phyloP scores from a whole-genome alignment of 2,329 filamentous ascomycete species.

The Pseudogymnoascus destructans region DNA sequence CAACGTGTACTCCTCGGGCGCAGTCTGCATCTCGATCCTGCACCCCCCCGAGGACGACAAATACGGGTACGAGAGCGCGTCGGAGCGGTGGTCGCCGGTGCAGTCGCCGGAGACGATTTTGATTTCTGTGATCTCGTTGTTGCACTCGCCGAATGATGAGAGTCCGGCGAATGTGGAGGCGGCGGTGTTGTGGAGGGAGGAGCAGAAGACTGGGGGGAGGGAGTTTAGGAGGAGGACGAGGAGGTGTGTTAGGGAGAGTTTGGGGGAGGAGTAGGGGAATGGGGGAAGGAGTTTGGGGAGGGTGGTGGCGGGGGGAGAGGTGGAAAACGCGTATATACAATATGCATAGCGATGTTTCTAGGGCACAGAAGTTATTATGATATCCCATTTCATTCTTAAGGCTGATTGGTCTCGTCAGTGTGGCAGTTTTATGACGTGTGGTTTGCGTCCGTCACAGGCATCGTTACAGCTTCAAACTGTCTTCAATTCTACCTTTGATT shows the following conservation, averaged over 20 bases:
- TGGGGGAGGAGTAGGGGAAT: slow-evolving; percentile 50
- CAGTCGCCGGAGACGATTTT: slow-evolving; percentile 93
- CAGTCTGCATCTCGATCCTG: slow-evolving; percentile 92
- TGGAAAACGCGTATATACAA: background rate
- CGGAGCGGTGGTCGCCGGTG: slow-evolving; percentile 88
- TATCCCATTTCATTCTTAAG: background rate
- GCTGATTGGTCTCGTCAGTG: background rate
- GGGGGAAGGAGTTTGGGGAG: background rate
- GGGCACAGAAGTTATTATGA: background rate
- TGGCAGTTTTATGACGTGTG: background rate
- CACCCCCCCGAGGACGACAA: slow-evolving; percentile 91
- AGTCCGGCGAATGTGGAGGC: slow-evolving; percentile 92
- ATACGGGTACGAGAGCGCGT: slow-evolving; percentile 81
- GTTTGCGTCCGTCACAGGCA: background rate
- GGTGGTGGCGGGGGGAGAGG: background rate
- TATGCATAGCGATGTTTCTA: background rate
- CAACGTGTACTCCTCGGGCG: slow-evolving; percentile 78
- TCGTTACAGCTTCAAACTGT: background rate
- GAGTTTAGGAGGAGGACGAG: slow-evolving; percentile 72
- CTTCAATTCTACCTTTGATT: background rate
- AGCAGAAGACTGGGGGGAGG: slow-evolving; percentile 42
- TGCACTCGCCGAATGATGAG: slow-evolving; percentile 88
- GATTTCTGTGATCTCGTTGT: slow-evolving; percentile 80
- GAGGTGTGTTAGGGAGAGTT: slow-evolving; percentile 66
- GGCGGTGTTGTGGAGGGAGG: slow-evolving; percentile 74